Base-by-base conservation (phyloP, 2,329 filamentous ascomycete genomes). In the Scopulariopsis brevicaulis region DNA sequence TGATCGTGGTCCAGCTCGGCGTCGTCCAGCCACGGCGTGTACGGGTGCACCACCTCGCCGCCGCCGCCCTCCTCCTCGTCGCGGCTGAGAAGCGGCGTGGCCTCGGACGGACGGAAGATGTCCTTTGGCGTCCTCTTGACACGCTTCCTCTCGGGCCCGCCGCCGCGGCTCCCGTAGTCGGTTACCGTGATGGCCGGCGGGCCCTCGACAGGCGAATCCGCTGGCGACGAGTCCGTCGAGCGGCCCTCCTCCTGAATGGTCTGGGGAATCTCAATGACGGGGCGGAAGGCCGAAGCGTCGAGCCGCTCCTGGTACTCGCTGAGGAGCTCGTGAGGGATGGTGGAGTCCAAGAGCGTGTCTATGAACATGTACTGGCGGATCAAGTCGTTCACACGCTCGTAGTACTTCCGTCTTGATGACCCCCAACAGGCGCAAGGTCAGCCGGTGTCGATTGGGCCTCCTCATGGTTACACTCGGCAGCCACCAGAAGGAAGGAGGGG, bases 331-430 rank as follows among this genome's bases (percentile, higher is more conserved):
- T 96, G 92, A 1, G 92, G 92, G n/a, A 96, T 82, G 34, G 90
- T 92, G 10, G 90, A 96, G 72, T 96, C 91, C 61, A 97, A 80
- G 59, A 97, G 77, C 56, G 87, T 83, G 72, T 96, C 93, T 65
- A 96, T 96, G 69, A 95, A 96, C 62, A 95, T 78, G 69, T 96
- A 97, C 69, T 96, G 88, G 69, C 94, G 89, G 60, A 97, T 84
- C 51, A 96, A 77, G 64, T 86, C 85, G 72, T 97, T 97, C 67
- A 86, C 93, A 51, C 89, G 84, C 75, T 95, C 86, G 67, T 97
- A 96, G 73, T 96, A 96, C 66, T 86, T 68, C 53, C 91, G 87
- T 60, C 83, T 86, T 62, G 8, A 14, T 28, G 10, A 14, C 24
- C 5, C 25, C 12, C 12, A n/a, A 20, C 22, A 20, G 22, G 14